Base-by-base conservation (phyloP, 176 grass and related monocot genomes). In the Rhipidocladum racemiflorum region DNA sequence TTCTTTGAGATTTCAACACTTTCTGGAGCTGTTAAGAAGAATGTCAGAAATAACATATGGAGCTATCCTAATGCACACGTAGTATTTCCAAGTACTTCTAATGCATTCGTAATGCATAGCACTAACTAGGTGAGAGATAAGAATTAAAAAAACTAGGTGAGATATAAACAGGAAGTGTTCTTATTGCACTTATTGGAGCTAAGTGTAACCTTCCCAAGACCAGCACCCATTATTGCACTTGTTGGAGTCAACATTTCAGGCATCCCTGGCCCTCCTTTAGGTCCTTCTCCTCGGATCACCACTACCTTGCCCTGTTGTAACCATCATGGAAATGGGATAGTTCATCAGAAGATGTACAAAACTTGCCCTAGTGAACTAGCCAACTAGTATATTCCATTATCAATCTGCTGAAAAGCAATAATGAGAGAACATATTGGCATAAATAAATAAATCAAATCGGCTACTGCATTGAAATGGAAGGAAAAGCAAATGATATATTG, bases 191-290 rank as follows among this genome's bases (percentile, higher is more conserved):
- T 43, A 43, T 43, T 43, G 42, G 40, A 82, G 16, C 25, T 42
- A 81, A 40, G n/a, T 16, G 9, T 50, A 84, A 98, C 95, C 92
- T 98, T 98, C 29, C 95, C 95, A 84, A 98, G 92, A 70, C 92
- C 95, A 85, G 90, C 95, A 79, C 95, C 95, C 95, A 98, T 95
- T 77, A 98, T 95, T 83, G 92, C 92, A 45, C 95, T 98, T 62
- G 95, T 98, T 84, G 95, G 95, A 70, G 95, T 98, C 82, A 98
- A 68, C 95, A 98, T 98, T 93, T 98, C 95, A 84, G 90, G 90
- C 95, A 98, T 98, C 75, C 95, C 95, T 55, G 95, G 95, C 32
- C 95, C 92, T 4, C 95, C 95, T 85, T 98, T 98, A 25, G 95
- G 92, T 74, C 95, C 90, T 88, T 98, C 95, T 76, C 95, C 92